Evolutionary conservation across 1,139 yeast species (phyloP), one percentile per base, ranked within the genome.

Genomic region (Cylindricascospora bacillispora): DNA sequence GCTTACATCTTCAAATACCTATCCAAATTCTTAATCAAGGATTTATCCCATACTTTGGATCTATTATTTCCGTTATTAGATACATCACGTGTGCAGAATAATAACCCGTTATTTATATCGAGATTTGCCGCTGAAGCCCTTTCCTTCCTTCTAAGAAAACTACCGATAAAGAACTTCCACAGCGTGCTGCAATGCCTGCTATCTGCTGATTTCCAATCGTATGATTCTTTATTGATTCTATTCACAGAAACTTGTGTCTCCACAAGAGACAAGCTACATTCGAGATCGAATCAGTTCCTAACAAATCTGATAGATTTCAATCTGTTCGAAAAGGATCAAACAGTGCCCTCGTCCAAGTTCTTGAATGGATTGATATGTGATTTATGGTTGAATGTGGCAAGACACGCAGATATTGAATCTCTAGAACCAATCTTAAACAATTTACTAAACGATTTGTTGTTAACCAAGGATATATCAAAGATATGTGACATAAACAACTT

Each of bases 1-100:
- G 94, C 97, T 10, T 85, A 82, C 52, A 63, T 82, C 27, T 89
- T 89, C 70, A 89, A 89, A 55, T 86, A 86, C 50, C 61, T 89
- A 24, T 68, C 92, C 5, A 69, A 73, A 43, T 59, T 67, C 6
- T 54, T 89, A 31, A 64, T 73, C 0, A 58, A 66, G 14, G 79
- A 83, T 44, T 59, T 85, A 37, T 49, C 64, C 21, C 79, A 82
- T 4, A 82, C 95, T 0, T 78, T 78, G 49, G 60, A 65, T 22
- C 55, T 70, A 4, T 59, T 89, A 18, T 58, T 73, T 24, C 93
- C 93, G 1, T 53, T 86, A 17, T 61, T 85, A 37, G n/a, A n/a
- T n/a, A n/a, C n/a, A n/a, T n/a, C n/a, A n/a, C n/a, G n/a, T n/a
- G n/a, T n/a, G n/a, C n/a, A n/a, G n/a, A 59, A 59, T 31, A 69